Conservation (phyloP, 2,329 filamentous ascomycete genomes). For the Neoascochyta sp. region DNA sequence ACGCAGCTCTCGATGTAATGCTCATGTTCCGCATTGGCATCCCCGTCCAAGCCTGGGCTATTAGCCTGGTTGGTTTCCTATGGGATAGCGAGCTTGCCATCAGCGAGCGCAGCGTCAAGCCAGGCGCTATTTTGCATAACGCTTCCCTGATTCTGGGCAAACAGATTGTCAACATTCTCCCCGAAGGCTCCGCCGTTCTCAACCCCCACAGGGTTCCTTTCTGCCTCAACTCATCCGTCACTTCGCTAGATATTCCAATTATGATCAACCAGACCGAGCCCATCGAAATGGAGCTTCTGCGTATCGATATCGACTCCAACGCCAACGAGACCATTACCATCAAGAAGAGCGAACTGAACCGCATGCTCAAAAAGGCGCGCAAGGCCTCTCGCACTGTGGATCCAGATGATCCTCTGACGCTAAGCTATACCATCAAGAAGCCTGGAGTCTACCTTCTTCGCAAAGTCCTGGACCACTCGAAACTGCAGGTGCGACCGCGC, state of each 20-base stretch:
- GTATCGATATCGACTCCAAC: slow-evolving; percentile 78
- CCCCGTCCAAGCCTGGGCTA: slow-evolving; percentile 69
- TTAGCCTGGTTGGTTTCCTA: slow-evolving; percentile 71
- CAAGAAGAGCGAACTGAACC: slow-evolving; percentile 67
- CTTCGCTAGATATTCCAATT: slow-evolving; percentile 68
- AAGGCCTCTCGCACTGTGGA: slow-evolving; percentile 53
- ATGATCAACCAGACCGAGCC: slow-evolving; percentile 92
- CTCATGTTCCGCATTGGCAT: slow-evolving; percentile 90
- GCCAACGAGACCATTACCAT: slow-evolving; percentile 77
- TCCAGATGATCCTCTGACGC: slow-evolving; percentile 57
- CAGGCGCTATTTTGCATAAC: slow-evolving; percentile 83
- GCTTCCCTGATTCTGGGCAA: slow-evolving; percentile 90
- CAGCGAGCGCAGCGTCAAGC: slow-evolving; percentile 88
- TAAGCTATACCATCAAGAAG: slow-evolving; percentile 75
- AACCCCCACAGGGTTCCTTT: slow-evolving; percentile 80
- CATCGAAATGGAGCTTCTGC: slow-evolving; percentile 80
- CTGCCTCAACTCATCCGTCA: slow-evolving; percentile 67
- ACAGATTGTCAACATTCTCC: slow-evolving; percentile 95
- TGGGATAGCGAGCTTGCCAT: slow-evolving; percentile 92
- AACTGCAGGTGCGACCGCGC: slow-evolving; percentile 80
- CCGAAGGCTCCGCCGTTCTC: slow-evolving; percentile 86
- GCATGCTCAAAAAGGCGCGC: slow-evolving; percentile 66
- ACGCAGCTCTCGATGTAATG: slow-evolving; percentile 73
- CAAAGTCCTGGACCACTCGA: slow-evolving; percentile 87
- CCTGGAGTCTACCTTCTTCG: slow-evolving; percentile 81